These are phyloP conservation scores for Stephania yunnanensis DNA, from an alignment of 164 flowering plant genomes.

Conservation along the genomic window DNA sequence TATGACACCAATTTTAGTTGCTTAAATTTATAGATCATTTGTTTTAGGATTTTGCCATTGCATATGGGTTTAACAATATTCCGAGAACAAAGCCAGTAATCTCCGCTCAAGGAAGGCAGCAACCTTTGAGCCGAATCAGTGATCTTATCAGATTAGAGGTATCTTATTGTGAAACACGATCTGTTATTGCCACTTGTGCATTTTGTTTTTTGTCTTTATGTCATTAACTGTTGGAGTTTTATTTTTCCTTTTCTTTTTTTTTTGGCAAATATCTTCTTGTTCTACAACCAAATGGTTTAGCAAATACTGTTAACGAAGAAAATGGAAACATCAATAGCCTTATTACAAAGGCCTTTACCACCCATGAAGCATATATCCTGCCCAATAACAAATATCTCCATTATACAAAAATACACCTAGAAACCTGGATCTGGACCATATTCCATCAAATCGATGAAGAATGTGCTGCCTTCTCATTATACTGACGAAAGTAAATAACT, in stretches of 20 bases:
- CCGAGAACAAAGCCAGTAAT: constrained; percentile 59
- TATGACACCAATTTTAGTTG: constrained; percentile 1
- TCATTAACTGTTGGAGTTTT: not conserved
- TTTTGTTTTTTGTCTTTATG: not conserved
- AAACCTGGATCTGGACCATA: too few species aligned
- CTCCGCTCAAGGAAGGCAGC: constrained; percentile 42
- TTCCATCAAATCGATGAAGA: too few species aligned
- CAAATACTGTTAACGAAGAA: not conserved
- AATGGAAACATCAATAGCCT: too few species aligned
- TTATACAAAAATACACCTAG: too few species aligned
- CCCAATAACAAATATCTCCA: too few species aligned
- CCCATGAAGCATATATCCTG: too few species aligned
- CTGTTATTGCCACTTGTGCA: not conserved
- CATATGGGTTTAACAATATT: constrained; percentile 72
- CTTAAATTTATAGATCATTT: constrained; percentile 2
- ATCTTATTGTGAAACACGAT: constrained; percentile 1
- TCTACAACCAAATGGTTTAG: not conserved
- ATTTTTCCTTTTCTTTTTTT: not conserved
- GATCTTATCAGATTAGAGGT: constrained; percentile 86
- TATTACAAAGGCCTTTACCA: too few species aligned
- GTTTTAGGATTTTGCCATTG: constrained; percentile 75
- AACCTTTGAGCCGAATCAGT: constrained; percentile 56
- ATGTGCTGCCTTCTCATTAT: too few species aligned
- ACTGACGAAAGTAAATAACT: too few species aligned
- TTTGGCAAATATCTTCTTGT: not conserved